Evolutionary conservation across 2,329 filamentous ascomycete species (phyloP).

Genomic region (Aureobasidium sp.): DNA sequence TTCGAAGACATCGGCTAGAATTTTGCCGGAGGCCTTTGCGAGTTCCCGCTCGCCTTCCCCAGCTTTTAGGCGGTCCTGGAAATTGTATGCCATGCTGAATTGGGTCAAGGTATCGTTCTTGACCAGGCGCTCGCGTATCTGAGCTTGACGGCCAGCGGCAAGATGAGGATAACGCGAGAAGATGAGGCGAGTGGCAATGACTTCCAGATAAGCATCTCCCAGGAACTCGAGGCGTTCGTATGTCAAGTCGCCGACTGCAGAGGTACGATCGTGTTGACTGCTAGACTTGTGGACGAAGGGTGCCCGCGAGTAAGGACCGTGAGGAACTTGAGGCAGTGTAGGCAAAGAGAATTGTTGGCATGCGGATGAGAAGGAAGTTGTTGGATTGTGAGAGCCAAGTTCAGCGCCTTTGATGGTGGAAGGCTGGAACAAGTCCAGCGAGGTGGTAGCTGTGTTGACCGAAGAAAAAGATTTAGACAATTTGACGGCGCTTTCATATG

Average conservation of each 20-base stretch:
- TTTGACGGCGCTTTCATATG: constrained; percentile 1
- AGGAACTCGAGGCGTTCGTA: constrained; percentile 87
- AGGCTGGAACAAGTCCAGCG: constrained; percentile 7
- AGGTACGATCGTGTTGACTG: constrained; percentile 18
- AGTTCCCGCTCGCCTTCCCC: constrained; percentile 24
- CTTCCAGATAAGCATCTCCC: constrained; percentile 76
- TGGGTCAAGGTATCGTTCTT: constrained; percentile 68
- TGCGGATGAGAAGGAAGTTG: background rate
- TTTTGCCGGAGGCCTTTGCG: constrained; percentile 57
- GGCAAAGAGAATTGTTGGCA: constrained; percentile 20
- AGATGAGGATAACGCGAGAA: constrained; percentile 60
- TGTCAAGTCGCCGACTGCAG: constrained; percentile 24
- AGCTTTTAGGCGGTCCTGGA: constrained; percentile 56
- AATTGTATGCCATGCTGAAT: constrained; percentile 61
- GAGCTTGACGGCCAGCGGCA: constrained; percentile 59
- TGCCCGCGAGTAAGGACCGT: constrained; percentile 18
- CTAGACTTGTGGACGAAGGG: constrained; percentile 28
- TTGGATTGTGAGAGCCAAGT: constrained; percentile 16
- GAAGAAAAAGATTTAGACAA: constrained; percentile 1
- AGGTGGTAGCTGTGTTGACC: constrained; percentile 2
- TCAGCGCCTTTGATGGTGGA: background rate
- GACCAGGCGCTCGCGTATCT: constrained; percentile 68
- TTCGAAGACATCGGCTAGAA: constrained; percentile 81
- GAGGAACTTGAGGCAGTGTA: constrained; percentile 21
- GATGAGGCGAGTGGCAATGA: constrained; percentile 67